phyloP scores from a whole-genome alignment of 331 rosid genomes.

The Pyracantha coccinea region DNA sequence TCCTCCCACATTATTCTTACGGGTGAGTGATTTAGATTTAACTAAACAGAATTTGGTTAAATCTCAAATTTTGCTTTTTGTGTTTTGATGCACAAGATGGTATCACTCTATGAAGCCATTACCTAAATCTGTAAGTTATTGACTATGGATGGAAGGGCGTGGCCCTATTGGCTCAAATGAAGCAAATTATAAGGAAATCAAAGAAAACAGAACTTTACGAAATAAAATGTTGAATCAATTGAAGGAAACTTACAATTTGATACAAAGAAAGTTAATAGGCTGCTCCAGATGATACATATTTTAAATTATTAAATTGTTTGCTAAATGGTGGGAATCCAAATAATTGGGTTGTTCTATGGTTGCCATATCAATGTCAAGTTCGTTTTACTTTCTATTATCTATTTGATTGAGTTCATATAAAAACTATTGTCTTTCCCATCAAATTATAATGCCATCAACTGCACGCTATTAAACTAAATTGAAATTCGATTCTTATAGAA shows the following conservation, averaged over 20 bases:
- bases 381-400: background rate
- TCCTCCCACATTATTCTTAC: too few relatives aligned
- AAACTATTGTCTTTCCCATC: background rate
- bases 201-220: too few relatives aligned
- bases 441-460: background rate
- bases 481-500: background rate
- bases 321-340: background rate
- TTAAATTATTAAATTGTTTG: too few relatives aligned
- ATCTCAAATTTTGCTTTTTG: too few relatives aligned
- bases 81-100: too few relatives aligned
- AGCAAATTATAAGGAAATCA: background rate
- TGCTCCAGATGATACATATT: background rate
- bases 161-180: background rate
- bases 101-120: too few relatives aligned
- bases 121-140: background rate
- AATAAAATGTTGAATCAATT: background rate
- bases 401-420: too few relatives aligned
- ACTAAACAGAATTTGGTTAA: too few relatives aligned
- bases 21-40: too few relatives aligned
- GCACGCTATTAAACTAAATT: background rate
- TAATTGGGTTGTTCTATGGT: background rate
- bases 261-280: too few relatives aligned
- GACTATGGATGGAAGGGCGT: background rate
- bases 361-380: background rate
- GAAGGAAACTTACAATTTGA: background rate